These are phyloP conservation scores for Puccinia coronata DNA, from an alignment of 1,284 basidiomycete species.

Conservation along the genomic window DNA sequence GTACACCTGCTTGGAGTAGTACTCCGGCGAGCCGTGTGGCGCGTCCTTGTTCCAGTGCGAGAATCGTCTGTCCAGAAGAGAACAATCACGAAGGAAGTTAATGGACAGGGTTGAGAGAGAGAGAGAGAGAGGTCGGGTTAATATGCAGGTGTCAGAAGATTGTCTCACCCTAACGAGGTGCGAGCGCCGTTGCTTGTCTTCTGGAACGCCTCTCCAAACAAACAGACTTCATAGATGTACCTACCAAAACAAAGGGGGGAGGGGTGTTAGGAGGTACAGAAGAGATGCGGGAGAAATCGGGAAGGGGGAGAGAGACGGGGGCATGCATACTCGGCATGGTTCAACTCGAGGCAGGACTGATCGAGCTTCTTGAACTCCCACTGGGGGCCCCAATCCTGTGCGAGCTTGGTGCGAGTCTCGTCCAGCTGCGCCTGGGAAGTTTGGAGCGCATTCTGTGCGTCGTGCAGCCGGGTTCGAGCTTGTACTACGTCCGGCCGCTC, in stretches of 20 bases:
- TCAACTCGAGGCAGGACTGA: constrained; percentile 74
- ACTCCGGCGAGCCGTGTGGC: constrained; percentile 68
- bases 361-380: constrained; percentile 97
- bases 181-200: constrained; percentile 78
- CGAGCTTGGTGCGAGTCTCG: constrained; percentile 63
- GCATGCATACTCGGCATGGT: constrained; percentile 78
- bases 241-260: constrained; percentile 60
- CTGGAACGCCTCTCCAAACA: constrained; percentile 84
- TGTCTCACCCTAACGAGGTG: constrained; percentile 77
- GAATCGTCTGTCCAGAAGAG: constrained; percentile 66
- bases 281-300: not conserved
- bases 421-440: constrained; percentile 65
- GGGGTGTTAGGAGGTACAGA: not conserved
- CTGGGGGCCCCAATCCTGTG: constrained; percentile 72
- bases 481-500: constrained; percentile 55
- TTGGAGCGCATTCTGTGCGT: constrained; percentile 62
- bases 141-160: not conserved
- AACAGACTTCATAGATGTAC: constrained; percentile 95
- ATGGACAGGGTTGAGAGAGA: no score
- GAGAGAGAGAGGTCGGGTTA: no score
- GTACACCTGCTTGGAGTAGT: constrained; percentile 80
- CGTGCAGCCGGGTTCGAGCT: constrained; percentile 64
- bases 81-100: not conserved
- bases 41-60: constrained; percentile 71
- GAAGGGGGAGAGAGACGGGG: not conserved